A percentile compares a stretch with the other conserved stretches of the same genome.
Conservation (phyloP, 2,329 filamentous ascomycete species). For the Blastomyces parvus region DNA sequence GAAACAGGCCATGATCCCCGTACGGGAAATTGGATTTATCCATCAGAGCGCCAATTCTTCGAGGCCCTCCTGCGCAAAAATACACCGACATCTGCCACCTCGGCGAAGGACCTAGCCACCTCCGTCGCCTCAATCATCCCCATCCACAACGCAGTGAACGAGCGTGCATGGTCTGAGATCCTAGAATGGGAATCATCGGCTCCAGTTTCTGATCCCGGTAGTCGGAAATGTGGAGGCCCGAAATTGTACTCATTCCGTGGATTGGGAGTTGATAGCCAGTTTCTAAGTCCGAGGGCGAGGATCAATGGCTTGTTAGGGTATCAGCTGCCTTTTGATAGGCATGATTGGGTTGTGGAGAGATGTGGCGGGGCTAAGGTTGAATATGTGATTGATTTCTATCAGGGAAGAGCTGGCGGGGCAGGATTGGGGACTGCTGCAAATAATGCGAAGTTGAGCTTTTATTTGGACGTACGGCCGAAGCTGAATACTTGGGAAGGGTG, state of each 20-base stretch:
- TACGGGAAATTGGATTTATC: slow-evolving; percentile 92
- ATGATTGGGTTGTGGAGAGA: slow-evolving; percentile 94
- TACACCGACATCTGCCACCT: slow-evolving; percentile 45
- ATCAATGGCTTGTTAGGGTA: slow-evolving; percentile 82
- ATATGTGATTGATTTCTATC: slow-evolving; percentile 97
- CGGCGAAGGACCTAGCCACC: slow-evolving; percentile 40
- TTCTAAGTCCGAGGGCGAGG: slow-evolving; percentile 70
- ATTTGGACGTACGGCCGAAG: slow-evolving; percentile 56
- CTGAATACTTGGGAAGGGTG: slow-evolving; percentile 54
- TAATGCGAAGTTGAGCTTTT: slow-evolving; percentile 48
- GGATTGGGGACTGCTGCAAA: slow-evolving; percentile 25
- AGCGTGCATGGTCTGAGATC: slow-evolving; percentile 90
- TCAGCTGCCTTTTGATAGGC: slow-evolving; percentile 81
- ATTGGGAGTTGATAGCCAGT: slow-evolving; percentile 39
- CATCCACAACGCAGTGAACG: slow-evolving; percentile 97
- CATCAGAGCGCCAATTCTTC: slow-evolving; percentile 95
- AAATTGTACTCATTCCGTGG: slow-evolving; percentile 77
- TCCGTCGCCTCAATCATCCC: slow-evolving; percentile 91
- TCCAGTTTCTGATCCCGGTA: slow-evolving; percentile 43
- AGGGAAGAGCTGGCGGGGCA: slow-evolving; percentile 48
- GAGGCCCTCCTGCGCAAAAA: slow-evolving; percentile 92
- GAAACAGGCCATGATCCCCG: slow-evolving; percentile 62
- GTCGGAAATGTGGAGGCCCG: slow-evolving; percentile 64
- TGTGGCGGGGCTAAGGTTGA: slow-evolving; percentile 68
- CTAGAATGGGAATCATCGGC: slow-evolving; percentile 74